These are phyloP conservation scores for Paecilomyces niveus DNA, from an alignment of 2,329 filamentous ascomycete genomes.

Conservation along the genomic window DNA sequence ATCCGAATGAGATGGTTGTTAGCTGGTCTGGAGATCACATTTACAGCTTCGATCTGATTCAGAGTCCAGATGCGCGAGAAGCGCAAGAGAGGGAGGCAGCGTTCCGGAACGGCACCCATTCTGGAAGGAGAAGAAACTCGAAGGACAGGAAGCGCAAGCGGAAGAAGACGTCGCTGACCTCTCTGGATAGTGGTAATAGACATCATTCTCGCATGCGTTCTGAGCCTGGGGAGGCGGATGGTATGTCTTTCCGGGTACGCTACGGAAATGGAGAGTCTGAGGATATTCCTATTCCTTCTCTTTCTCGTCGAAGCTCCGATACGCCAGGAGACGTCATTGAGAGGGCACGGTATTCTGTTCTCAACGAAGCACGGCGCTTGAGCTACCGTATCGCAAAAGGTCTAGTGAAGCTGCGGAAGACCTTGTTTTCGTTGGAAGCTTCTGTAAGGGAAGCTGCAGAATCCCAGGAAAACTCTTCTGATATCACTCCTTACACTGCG, in stretches of 20 bases:
- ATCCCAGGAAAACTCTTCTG: constrained; percentile 14
- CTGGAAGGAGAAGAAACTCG: constrained; percentile 25
- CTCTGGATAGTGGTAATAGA: constrained; percentile 35
- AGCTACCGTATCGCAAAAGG: constrained; percentile 52
- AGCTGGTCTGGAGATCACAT: constrained; percentile 64
- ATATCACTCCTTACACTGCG: constrained; percentile 24
- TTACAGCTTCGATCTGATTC: constrained; percentile 58
- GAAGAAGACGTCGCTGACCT: constrained; percentile 40
- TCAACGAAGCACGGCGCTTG: constrained; percentile 46
- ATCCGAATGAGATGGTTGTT: constrained; percentile 60
- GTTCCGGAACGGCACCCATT: constrained; percentile 16
- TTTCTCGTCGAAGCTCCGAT: constrained; percentile 15
- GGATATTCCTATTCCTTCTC: constrained; percentile 45
- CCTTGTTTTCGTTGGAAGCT: constrained; percentile 47
- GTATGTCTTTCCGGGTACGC: constrained; percentile 49
- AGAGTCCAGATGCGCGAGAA: constrained; percentile 50
- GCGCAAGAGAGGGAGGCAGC: constrained; percentile 18
- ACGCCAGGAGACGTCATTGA: constrained; percentile 29
- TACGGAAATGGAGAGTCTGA: constrained; percentile 56
- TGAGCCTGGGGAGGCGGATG: constrained; percentile 30
- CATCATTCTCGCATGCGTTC: constrained; percentile 45
- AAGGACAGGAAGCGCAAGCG: constrained; percentile 53
- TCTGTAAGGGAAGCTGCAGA: constrained; percentile 24
- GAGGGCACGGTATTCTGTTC: constrained; percentile 37
- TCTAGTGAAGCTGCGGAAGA: constrained; percentile 47